A percentile compares a stretch with the other conserved stretches of the same genome.
Conservation (phyloP, 768 basidiomycete species). For the Pulveroboletus sp. region DNA sequence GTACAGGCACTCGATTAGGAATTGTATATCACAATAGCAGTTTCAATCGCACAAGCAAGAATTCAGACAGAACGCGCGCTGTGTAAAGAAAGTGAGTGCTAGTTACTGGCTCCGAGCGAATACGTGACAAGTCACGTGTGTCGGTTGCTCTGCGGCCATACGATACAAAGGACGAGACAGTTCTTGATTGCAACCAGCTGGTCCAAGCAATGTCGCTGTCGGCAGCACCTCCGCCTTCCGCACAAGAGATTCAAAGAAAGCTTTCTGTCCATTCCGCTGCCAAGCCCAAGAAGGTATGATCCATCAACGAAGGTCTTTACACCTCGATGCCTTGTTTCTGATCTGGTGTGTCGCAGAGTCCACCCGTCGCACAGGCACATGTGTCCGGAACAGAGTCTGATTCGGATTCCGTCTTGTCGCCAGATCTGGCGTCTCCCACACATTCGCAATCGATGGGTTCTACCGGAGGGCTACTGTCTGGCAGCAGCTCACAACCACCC, state of each 20-base stretch:
- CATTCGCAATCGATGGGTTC: slow-evolving; percentile 34
- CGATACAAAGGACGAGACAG: background rate
- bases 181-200: slow-evolving; percentile 17
- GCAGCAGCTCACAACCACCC: slow-evolving; percentile 44
- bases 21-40: slow-evolving; percentile 4
- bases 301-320: background rate
- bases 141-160: slow-evolving; percentile 13
- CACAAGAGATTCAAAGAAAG: slow-evolving; percentile 83
- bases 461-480: slow-evolving; percentile 27
- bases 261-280: slow-evolving; percentile 70
- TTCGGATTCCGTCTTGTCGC: slow-evolving; percentile 66
- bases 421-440: slow-evolving; percentile 45
- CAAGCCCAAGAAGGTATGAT: slow-evolving; percentile 46
- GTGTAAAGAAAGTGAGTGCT: background rate
- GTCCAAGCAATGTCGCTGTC: slow-evolving; percentile 23
- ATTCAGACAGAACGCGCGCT: no score
- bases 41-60: slow-evolving; percentile 2
- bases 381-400: slow-evolving; percentile 84
- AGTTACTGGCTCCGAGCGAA: slow-evolving; percentile 5
- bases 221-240: slow-evolving; percentile 61
- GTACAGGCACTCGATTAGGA: slow-evolving; percentile 10
- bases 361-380: slow-evolving; percentile 27
- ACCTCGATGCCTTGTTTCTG: slow-evolving; percentile 9
- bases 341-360: slow-evolving; percentile 27
- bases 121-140: slow-evolving; percentile 24